Conservation (phyloP, 805 yeast genomes). For the Candida manassasensis region DNA sequence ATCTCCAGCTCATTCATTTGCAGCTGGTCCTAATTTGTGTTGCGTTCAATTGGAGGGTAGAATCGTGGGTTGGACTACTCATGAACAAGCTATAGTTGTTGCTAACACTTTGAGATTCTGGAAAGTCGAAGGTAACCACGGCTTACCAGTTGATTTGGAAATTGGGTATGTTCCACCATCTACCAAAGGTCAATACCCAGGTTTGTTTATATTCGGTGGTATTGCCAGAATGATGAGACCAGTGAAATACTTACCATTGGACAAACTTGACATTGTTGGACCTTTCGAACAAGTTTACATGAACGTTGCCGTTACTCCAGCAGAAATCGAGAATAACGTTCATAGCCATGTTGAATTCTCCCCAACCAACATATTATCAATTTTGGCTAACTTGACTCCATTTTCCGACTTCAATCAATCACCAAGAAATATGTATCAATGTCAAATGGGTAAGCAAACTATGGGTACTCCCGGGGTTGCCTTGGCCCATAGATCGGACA, state of each 20-base stretch:
- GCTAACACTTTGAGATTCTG: conserved; percentile 89
- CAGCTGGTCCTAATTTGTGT: conserved; percentile 83
- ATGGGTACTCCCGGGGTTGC: conserved; percentile 99
- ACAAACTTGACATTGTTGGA: conserved; percentile 81
- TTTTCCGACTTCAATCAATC: conserved; percentile 98
- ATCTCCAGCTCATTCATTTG: conserved; percentile 68
- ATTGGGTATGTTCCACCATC: conserved; percentile 97
- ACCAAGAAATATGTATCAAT: conserved; percentile 99
- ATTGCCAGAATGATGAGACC: conserved; percentile 95
- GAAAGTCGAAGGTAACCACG: conserved; percentile 79
- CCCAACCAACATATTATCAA: conserved; percentile 92
- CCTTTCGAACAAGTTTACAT: conserved; percentile 98
- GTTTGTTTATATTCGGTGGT: conserved; percentile 86
- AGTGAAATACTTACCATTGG: conserved; percentile 83
- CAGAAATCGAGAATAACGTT: conserved; percentile 73
- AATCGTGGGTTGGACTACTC: conserved; percentile 91
- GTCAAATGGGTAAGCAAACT: conserved; percentile 99
- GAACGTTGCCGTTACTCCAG: conserved; percentile 92
- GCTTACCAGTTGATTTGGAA: conserved; percentile 83
- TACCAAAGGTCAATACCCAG: conserved; percentile 94
- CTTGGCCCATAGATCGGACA: conserved; percentile 84
- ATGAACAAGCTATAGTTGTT: conserved; percentile 76
- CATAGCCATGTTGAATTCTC: conserved; percentile 93
- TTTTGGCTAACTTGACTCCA: conserved; percentile 94
- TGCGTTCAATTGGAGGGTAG: conserved; percentile 93